Evolutionary conservation across 2,329 filamentous ascomycete species (phyloP).

Genomic region (Venturia carpophila): DNA sequence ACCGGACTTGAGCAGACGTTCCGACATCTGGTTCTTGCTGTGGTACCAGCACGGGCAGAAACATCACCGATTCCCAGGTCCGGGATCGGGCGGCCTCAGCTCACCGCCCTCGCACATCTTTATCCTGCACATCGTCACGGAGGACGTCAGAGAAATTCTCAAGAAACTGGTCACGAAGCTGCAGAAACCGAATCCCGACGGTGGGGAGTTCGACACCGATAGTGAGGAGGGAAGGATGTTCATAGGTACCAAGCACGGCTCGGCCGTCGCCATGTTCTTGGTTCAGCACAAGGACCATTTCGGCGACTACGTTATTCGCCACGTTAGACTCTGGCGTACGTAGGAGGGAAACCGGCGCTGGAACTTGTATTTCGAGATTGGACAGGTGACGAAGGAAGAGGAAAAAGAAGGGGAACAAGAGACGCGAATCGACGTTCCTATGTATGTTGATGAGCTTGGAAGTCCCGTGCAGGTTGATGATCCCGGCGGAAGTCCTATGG

Average conservation of each 20-base stretch:
- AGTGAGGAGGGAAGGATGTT: background rate
- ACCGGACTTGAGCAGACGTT: background rate
- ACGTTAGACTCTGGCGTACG: background rate
- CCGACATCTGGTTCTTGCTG: background rate
- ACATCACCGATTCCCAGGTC: background rate
- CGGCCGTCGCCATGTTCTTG: background rate
- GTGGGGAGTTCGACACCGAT: background rate
- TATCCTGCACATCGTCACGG: background rate
- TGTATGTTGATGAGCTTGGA: background rate
- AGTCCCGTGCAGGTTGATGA: background rate
- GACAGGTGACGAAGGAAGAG: background rate
- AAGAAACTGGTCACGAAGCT: background rate
- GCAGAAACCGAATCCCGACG: background rate
- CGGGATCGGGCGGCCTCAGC: background rate
- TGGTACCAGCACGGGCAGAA: background rate
- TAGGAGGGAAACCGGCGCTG: background rate
- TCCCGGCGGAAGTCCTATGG: background rate
- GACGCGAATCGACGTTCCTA: background rate
- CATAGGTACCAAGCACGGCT: slow-evolving; percentile 4
- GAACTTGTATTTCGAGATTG: background rate
- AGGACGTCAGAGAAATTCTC: background rate
- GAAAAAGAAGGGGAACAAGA: background rate
- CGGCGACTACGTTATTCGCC: background rate
- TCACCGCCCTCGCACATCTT: background rate
- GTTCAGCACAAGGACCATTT: slow-evolving; percentile 4